Percentiles rank a stretch among this genome's conserved stretches.
Conservation (phyloP, 2,329 filamentous ascomycete species). For the Cercospora brassicicola region DNA sequence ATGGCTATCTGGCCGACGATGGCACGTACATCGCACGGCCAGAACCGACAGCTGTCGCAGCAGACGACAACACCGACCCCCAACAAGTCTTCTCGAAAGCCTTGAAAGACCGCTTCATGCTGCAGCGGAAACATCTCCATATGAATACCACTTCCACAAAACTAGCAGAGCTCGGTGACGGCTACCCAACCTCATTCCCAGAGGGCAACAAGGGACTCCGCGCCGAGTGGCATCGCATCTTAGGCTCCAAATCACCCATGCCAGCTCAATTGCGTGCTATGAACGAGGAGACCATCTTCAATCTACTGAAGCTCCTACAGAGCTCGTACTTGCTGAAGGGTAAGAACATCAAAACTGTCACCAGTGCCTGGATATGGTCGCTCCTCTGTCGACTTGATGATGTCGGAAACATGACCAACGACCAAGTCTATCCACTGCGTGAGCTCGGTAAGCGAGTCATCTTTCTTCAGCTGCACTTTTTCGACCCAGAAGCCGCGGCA, state of each 20-base stretch:
- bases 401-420: slow-evolving; percentile 70
- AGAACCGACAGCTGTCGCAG: slow-evolving; percentile 38
- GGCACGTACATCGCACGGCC: slow-evolving; percentile 73
- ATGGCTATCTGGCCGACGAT: slow-evolving; percentile 68
- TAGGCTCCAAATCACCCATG: slow-evolving; percentile 47
- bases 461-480: slow-evolving; percentile 34
- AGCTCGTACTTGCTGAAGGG: slow-evolving; percentile 62
- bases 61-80: slow-evolving; percentile 44
- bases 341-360: slow-evolving; percentile 61
- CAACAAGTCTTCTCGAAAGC: slow-evolving; percentile 67
- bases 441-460: slow-evolving; percentile 74
- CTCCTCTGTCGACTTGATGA: slow-evolving; percentile 70
- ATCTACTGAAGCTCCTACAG: slow-evolving; percentile 62
- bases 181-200: slow-evolving; percentile 56
- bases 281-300: slow-evolving; percentile 65
- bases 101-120: slow-evolving; percentile 64
- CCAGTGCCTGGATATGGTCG: slow-evolving; percentile 84
- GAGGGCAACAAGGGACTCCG: slow-evolving; percentile 54
- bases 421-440: slow-evolving; percentile 72
- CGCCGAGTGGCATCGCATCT: slow-evolving; percentile 56
- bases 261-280: slow-evolving; percentile 54
- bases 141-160: slow-evolving; percentile 55
- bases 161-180: slow-evolving; percentile 55
- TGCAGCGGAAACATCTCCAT: slow-evolving; percentile 64
- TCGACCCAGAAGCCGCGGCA: slow-evolving; percentile 30